phyloP scores from a whole-genome alignment of 164 flowering plant genomes.

The Chloranthus sessilifolius region DNA sequence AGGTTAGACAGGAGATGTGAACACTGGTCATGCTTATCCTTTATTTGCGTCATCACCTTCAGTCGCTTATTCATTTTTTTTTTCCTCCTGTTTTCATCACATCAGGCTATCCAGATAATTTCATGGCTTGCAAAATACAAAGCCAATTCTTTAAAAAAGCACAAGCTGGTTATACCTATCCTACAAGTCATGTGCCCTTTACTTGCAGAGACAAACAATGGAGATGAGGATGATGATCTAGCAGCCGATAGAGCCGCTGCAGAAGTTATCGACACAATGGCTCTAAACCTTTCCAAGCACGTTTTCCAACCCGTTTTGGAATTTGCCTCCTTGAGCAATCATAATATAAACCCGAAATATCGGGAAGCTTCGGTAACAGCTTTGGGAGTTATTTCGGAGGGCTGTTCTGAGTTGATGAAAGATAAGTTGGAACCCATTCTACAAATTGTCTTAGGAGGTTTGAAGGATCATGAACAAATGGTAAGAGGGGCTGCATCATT shows the following conservation, averaged over 20 bases:
- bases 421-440: conserved; percentile 69
- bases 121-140: conserved; percentile 97
- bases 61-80: not conserved
- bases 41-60: not conserved
- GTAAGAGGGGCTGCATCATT: conserved; percentile 97
- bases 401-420: conserved; percentile 81
- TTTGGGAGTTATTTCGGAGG: conserved; percentile 88
- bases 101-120: conserved; percentile 91
- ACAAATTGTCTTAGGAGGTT: conserved; percentile 66
- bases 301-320: conserved; percentile 82
- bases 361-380: conserved; percentile 92
- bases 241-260: conserved; percentile 96
- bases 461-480: conserved; percentile 88
- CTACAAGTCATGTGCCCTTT: conserved; percentile 93
- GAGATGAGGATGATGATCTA: conserved; percentile 84
- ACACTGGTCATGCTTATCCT: too few relatives aligned
- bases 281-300: conserved; percentile 72
- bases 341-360: conserved; percentile 61
- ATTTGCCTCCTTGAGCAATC: conserved; percentile 77
- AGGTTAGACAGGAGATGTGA: conserved; percentile 59
- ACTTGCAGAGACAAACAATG: conserved; percentile 68
- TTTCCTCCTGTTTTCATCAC: conserved; percentile 3
- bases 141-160: conserved; percentile 74
- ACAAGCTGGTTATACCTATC: conserved; percentile 76
- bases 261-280: conserved; percentile 95